Conservation (phyloP, 2,329 filamentous ascomycete species). For the Aurifilum marmelostoma region DNA sequence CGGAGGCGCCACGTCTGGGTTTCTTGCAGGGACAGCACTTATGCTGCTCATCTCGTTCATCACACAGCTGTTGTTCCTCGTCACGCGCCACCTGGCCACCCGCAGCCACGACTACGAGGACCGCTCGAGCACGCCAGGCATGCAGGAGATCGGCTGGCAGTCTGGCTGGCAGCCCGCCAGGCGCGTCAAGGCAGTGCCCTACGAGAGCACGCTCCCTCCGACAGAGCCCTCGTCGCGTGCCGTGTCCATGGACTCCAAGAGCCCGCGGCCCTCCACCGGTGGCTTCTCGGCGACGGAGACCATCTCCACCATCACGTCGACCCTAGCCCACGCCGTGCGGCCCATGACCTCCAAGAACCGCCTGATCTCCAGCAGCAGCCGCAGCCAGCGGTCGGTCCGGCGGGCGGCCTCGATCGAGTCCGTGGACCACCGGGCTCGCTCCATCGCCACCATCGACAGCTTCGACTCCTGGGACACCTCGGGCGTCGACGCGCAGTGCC, state of each 20-base stretch:
- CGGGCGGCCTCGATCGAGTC: constrained; percentile 56
- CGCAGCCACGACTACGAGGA: constrained; percentile 39
- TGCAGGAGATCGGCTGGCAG: constrained; percentile 39
- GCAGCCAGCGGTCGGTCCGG: constrained; percentile 35
- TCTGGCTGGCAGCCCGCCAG: constrained; percentile 38
- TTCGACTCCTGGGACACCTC: constrained; percentile 80
- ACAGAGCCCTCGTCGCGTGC: constrained; percentile 39
- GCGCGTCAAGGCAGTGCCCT: constrained; percentile 57
- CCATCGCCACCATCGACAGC: constrained; percentile 56
- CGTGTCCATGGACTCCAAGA: constrained; percentile 43
- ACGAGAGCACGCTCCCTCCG: constrained; percentile 48
- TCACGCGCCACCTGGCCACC: constrained; percentile 47
- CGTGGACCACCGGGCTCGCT: constrained; percentile 38
- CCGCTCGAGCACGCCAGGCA: constrained; percentile 36
- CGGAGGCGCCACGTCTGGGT: constrained; percentile 38
- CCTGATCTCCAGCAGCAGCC: constrained; percentile 50
- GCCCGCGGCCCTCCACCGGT: constrained; percentile 50
- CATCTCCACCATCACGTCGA: constrained; percentile 52
- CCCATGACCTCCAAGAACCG: constrained; percentile 61
- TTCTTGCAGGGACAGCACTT: constrained; percentile 50
- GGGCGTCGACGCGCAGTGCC: constrained; percentile 63
- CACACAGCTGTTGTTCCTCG: constrained; percentile 53
- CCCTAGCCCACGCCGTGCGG: constrained; percentile 52
- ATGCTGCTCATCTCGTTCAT: constrained; percentile 50
- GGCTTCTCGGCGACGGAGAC: constrained; percentile 50